Percentiles rank a stretch among this genome's conserved stretches.
Evolutionary conservation across 805 yeast species (phyloP).

Genomic region (Metschnikowia lochheadii): DNA sequence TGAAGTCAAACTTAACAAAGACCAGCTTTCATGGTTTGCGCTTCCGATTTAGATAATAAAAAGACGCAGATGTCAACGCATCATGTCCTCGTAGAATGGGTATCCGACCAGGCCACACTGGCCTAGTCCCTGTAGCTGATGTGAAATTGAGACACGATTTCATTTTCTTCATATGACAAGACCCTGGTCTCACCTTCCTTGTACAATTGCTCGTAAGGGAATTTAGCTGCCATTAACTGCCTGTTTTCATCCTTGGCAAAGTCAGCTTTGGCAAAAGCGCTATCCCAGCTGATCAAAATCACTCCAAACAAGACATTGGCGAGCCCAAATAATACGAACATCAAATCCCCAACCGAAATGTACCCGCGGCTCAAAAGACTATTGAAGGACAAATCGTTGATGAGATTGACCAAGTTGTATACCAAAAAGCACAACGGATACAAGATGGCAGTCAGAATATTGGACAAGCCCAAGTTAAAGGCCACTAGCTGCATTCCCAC

Average conservation of each 20-base stretch:
- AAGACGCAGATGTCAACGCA: neutral
- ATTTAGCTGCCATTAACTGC: conserved; percentile 13
- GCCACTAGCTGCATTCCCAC: conserved; percentile 71
- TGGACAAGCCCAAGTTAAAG: conserved; percentile 67
- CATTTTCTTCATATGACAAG: conserved; percentile 16
- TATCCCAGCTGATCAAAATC: conserved; percentile 55
- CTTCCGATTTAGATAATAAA: neutral
- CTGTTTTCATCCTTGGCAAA: conserved; percentile 4
- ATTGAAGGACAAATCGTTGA: conserved; percentile 51
- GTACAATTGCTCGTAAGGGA: conserved; percentile 16
- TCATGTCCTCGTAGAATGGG: neutral
- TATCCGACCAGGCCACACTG: neutral
- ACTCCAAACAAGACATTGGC: conserved; percentile 64
- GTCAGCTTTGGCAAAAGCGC: conserved; percentile 21
- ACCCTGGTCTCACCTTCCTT: conserved; percentile 6
- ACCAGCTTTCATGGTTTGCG: conserved; percentile 4
- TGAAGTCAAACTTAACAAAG: conserved; percentile 3
- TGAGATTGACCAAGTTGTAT: conserved; percentile 61
- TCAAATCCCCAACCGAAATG: conserved; percentile 46
- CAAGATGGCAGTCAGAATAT: conserved; percentile 68
- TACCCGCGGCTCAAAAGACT: conserved; percentile 47
- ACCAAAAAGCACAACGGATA: conserved; percentile 85
- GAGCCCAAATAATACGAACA: conserved; percentile 44
- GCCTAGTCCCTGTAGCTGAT: conserved; percentile 1
- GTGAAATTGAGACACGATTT: conserved; percentile 11